Evolutionary conservation across 768 basidiomycete species (phyloP).

Genomic region (Rickenella mellea): DNA sequence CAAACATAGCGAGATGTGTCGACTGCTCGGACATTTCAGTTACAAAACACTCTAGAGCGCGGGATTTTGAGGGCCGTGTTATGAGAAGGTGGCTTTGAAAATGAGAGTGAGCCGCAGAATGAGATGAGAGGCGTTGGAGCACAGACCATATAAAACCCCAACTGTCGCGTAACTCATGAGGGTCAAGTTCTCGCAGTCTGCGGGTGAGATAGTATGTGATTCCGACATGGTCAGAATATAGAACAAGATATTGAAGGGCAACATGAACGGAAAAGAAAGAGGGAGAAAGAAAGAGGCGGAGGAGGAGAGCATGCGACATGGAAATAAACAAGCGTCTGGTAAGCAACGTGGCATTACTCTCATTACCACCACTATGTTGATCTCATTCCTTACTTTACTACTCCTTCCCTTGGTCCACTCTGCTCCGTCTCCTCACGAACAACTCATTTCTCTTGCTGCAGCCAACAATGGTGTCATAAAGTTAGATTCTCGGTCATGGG

Average conservation of each 20-base stretch:
- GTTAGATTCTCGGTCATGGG: constrained; percentile 67
- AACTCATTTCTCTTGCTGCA: constrained; percentile 61
- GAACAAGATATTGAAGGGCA: constrained; percentile 77
- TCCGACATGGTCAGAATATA: constrained; percentile 81
- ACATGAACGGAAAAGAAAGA: constrained; percentile 92
- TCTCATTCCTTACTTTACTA: constrained; percentile 21
- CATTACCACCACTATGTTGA: constrained; percentile 10
- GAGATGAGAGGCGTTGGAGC: constrained; percentile 1
- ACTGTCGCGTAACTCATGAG: constrained; percentile 67
- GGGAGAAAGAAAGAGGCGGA: constrained; percentile 87
- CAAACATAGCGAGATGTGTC: constrained; percentile 92
- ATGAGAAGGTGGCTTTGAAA: constrained; percentile 79
- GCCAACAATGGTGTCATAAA: constrained; percentile 73
- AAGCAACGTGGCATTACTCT: neutral
- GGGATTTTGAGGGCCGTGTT: constrained; percentile 83
- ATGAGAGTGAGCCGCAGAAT: constrained; percentile 6
- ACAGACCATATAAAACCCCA: constrained; percentile 83
- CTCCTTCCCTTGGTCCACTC: constrained; percentile 20
- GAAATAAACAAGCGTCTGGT: neutral
- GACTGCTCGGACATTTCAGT: constrained; percentile 82
- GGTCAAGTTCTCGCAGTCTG: constrained; percentile 58
- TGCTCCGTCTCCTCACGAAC: constrained; percentile 30
- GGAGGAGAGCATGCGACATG: constrained; percentile 73
- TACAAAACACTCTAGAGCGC: constrained; percentile 91
- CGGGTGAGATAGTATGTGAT: constrained; percentile 85